These are phyloP conservation scores for Poa annua DNA, from an alignment of 176 grass and related monocot genomes.

Conservation along the genomic window DNA sequence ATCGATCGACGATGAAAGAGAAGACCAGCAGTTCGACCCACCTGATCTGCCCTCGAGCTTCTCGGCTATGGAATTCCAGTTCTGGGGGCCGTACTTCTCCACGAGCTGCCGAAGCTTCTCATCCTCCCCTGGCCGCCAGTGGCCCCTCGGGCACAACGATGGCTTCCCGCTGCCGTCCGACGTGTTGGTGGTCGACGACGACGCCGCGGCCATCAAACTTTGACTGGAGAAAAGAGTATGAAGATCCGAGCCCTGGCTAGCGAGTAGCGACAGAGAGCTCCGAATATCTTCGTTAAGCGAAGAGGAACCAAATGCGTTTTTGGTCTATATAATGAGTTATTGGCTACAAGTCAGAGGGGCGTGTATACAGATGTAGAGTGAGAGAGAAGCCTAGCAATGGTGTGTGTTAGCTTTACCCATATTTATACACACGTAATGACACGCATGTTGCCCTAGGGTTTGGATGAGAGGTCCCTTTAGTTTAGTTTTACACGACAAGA, in stretches of 20 bases:
- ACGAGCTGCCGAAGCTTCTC: conserved; percentile 78
- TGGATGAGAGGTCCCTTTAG: conserved; percentile 59
- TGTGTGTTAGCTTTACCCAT: conserved; percentile 2
- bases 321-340: conserved; percentile 7
- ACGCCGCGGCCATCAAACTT: conserved; percentile 52
- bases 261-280: background rate
- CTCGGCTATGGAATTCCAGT: conserved; percentile 97
- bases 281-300: background rate
- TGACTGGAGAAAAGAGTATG: background rate
- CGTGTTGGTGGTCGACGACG: conserved; percentile 60
- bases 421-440: conserved; percentile 26
- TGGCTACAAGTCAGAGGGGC: conserved; percentile 22
- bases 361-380: background rate
- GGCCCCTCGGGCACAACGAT: conserved; percentile 65
- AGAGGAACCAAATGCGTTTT: conserved; percentile 23
- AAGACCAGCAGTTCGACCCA: conserved; percentile 31
- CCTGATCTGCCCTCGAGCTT: conserved; percentile 96
- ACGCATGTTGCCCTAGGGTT: conserved; percentile 40
- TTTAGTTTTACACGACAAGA: conserved; percentile 82
- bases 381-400: conserved; percentile 38
- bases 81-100: conserved; percentile 84
- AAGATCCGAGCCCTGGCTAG: background rate
- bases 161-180: conserved; percentile 58
- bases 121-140: conserved; percentile 89
- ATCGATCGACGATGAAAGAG: conserved; percentile 34